Evolutionary conservation across 1,284 basidiomycete genomes (phyloP), one percentile per base, ranked within the genome.

Genomic region (Leccinum fallax): DNA sequence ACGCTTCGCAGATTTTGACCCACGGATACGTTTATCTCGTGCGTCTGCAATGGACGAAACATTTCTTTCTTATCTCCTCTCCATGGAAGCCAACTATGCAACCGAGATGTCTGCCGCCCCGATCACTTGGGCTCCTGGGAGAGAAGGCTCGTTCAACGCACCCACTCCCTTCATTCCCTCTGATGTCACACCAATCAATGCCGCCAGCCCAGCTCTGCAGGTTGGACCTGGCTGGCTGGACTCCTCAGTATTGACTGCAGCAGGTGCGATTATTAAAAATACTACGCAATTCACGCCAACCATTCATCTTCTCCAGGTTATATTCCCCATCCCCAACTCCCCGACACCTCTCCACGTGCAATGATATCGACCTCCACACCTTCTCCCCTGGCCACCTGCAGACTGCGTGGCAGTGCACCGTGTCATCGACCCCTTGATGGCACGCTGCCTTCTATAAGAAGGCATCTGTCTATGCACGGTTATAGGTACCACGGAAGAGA

Each of bases 381-480:
- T 30, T 4, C 46, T 32, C 30, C 19, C 26, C 15, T 34, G 15
- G 19, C 15, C 15, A 32, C 53, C 11, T 66, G 63, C 53, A 49
- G 54, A 26, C 53, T 66, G 21, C 4, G 56, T 32, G n/a, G 53
- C 19, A 53, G 28, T 13, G 53, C 5, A 5, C 53, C 56, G 10
- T 64, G 63, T 36, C 19, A 24, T 8, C 64, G 52, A 32, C 32
- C 55, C 2, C 55, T 66, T 15, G 26, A 63, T 16, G 55, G 61
- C 9, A 52, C 61, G 4, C 21, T 52, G 21, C n/a, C 5, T 21
- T 66, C 60, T n/a, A 53, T 63, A 19, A 63, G 55, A 56, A 34
- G 21, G 21, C 63, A 64, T 24, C 34, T 64, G n/a, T 34, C 32
- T 24, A 48, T 53, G 59, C 63, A 62, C n/a, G 63, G 62, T 2